These are phyloP conservation scores for Phialophora chinensis DNA, from an alignment of 2,329 filamentous ascomycete genomes.

Conservation along the genomic window DNA sequence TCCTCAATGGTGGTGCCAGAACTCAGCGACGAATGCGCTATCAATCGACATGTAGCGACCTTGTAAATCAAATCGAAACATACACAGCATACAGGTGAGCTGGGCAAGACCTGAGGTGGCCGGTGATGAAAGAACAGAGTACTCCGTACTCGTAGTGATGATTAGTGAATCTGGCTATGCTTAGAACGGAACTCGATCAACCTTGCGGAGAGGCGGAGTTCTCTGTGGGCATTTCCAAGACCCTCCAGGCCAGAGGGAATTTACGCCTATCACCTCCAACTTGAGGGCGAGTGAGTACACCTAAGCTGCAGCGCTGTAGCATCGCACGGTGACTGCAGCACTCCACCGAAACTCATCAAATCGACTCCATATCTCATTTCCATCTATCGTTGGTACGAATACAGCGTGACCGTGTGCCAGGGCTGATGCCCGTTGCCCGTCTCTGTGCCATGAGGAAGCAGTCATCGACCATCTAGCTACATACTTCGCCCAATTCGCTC, in stretches of 20 bases:
- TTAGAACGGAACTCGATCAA: conserved; percentile 11
- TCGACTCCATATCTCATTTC: background rate
- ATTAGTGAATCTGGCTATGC: conserved; percentile 3
- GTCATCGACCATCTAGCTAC: background rate
- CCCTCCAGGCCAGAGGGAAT: conserved; percentile 4
- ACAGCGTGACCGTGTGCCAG: background rate
- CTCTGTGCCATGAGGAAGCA: background rate
- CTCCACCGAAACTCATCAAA: background rate
- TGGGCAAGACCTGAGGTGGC: background rate
- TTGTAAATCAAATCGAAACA: background rate
- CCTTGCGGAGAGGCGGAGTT: conserved; percentile 6
- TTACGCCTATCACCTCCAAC: background rate
- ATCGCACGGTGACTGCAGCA: too few relatives aligned
- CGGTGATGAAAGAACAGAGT: conserved; percentile 19
- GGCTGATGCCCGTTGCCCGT: background rate
- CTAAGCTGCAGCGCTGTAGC: background rate
- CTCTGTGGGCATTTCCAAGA: background rate
- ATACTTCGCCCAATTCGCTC: background rate
- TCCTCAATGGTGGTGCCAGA: background rate
- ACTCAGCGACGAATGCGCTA: background rate
- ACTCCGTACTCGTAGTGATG: background rate
- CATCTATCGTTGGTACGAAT: background rate
- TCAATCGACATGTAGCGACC: background rate
- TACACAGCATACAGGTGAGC: background rate
- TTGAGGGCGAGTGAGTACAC: background rate